phyloP scores from a whole-genome alignment of 2,329 filamentous ascomycete species.

The Aspergillus sp. region DNA sequence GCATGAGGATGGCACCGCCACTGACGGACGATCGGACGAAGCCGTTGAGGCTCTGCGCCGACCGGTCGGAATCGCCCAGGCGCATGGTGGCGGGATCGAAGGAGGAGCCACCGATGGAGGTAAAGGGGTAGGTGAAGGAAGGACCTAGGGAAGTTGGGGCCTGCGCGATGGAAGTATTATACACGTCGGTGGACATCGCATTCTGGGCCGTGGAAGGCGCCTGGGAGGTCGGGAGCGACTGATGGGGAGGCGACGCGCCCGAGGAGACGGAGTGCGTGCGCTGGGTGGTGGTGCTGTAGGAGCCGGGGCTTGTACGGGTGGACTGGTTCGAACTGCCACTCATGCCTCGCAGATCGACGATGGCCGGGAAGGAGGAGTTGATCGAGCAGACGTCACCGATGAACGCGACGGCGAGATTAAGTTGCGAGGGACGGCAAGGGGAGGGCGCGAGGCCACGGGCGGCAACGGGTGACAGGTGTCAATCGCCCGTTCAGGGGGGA shows the following conservation, averaged over 20 bases:
- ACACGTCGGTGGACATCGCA: constrained; percentile 46
- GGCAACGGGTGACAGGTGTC: constrained; percentile 12
- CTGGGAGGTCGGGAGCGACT: constrained; percentile 33
- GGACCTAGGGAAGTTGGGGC: constrained; percentile 32
- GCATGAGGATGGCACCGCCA: constrained; percentile 53
- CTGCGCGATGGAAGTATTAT: constrained; percentile 38
- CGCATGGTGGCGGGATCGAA: constrained; percentile 38
- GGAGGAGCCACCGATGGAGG: constrained; percentile 37
- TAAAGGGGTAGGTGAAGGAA: constrained; percentile 38
- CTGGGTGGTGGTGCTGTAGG: constrained; percentile 37
- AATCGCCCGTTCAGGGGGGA: neutral
- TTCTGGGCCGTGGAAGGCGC: constrained; percentile 39
- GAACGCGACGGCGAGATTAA: constrained; percentile 14
- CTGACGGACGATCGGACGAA: constrained; percentile 28
- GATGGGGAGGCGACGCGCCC: constrained; percentile 38
- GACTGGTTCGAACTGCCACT: constrained; percentile 42
- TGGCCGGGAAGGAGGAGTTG: constrained; percentile 10
- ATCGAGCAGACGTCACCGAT: constrained; percentile 12
- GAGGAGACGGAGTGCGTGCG: constrained; percentile 41
- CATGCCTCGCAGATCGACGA: constrained; percentile 33
- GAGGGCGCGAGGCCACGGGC: constrained; percentile 12
- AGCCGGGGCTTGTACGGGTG: constrained; percentile 42
- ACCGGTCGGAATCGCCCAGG: constrained; percentile 34
- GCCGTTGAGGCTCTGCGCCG: constrained; percentile 36
- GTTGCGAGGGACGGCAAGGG: constrained; percentile 12